Percentiles rank a stretch among this genome's conserved stretches.
These are phyloP conservation scores for Theileria orientalis DNA, from an alignment of 169 alveolate species.

Conservation along the genomic window DNA sequence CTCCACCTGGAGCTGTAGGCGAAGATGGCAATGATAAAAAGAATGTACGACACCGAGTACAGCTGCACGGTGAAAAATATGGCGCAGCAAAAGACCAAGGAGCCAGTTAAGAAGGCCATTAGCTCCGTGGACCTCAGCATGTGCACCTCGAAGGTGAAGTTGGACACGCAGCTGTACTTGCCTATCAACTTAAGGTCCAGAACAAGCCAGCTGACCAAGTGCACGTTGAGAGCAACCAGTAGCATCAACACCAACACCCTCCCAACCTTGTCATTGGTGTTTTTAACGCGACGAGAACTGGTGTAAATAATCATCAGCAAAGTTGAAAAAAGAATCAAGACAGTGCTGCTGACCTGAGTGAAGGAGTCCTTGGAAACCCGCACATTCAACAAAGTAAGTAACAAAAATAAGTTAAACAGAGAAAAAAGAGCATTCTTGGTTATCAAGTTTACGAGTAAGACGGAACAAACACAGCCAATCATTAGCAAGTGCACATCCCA, in stretches of 20 bases:
- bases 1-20: not conserved
- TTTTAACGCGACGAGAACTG: too few species aligned
- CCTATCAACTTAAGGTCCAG: not conserved
- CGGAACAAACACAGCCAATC: conserved; percentile 2
- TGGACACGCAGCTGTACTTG: not conserved
- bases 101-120: not conserved
- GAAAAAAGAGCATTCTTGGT: not conserved
- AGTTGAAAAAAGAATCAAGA: not conserved
- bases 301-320: not conserved
- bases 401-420: not conserved
- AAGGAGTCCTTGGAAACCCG: not conserved
- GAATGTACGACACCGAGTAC: not conserved
- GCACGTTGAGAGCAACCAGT: too few species aligned
- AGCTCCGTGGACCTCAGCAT: not conserved
- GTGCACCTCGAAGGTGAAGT: not conserved
- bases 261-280: too few species aligned
- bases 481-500: conserved; percentile 47
- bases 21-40: not conserved
- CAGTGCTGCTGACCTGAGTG: not conserved
- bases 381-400: not conserved
- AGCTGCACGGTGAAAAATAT: not conserved
- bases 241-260: too few species aligned
- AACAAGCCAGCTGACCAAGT: not conserved
- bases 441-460: not conserved
- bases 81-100: not conserved